These are phyloP conservation scores for Phytophthora constricta DNA, from an alignment of 352 stramenopile species.

Conservation along the genomic window DNA sequence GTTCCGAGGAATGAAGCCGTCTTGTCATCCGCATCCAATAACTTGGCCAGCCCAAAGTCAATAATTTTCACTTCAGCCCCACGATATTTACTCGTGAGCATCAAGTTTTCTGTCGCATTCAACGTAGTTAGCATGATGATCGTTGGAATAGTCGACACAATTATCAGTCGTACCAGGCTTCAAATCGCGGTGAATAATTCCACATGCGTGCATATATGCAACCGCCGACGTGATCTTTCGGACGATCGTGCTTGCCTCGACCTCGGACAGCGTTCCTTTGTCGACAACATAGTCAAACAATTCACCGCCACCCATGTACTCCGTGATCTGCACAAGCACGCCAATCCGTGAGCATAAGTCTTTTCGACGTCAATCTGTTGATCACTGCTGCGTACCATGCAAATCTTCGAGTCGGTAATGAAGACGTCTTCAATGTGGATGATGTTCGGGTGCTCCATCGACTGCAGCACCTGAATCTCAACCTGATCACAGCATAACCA, in stretches of 20 bases:
- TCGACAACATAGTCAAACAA: constrained; percentile 93
- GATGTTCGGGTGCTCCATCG: constrained; percentile 90
- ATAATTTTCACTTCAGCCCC: constrained; percentile 97
- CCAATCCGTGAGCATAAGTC: constrained; percentile 3
- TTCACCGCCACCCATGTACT: constrained; percentile 89
- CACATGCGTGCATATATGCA: constrained; percentile 89
- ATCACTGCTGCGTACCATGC: constrained; percentile 59
- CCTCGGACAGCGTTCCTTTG: constrained; percentile 88
- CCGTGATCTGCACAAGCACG: constrained; percentile 67
- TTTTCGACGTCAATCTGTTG: neutral
- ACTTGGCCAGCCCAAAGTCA: constrained; percentile 98
- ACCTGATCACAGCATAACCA: constrained; percentile 42
- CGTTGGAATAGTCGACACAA: neutral
- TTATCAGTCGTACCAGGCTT: constrained; percentile 67
- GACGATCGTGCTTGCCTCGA: constrained; percentile 87
- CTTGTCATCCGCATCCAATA: constrained; percentile 85
- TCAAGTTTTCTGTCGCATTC: constrained; percentile 68
- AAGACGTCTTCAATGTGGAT: constrained; percentile 91
- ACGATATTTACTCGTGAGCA: constrained; percentile 84
- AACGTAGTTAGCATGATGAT: neutral
- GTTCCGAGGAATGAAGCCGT: constrained; percentile 88
- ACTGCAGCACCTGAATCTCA: constrained; percentile 91
- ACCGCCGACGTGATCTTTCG: constrained; percentile 91
- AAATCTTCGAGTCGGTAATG: constrained; percentile 84
- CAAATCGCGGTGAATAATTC: constrained; percentile 90